phyloP scores from a whole-genome alignment of 225 moss, liverwort and hornwort species.

The Sphagnum tenellum region DNA sequence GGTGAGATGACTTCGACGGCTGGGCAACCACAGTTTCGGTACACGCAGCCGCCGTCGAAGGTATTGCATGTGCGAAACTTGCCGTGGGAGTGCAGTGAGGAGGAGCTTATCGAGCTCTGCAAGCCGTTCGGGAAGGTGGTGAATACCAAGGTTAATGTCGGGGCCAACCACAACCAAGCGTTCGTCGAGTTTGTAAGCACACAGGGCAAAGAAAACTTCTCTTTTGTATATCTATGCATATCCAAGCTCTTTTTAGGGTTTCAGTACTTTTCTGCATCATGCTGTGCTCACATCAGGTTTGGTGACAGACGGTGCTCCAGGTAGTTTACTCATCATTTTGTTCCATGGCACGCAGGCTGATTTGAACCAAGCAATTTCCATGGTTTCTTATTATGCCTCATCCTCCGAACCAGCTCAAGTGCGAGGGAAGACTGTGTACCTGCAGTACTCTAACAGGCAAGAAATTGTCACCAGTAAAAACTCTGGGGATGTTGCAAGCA shows the following conservation, averaged over 20 bases:
- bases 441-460: constrained; percentile 99
- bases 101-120: constrained; percentile 96
- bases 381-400: constrained; percentile 99
- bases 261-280: no score
- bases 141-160: constrained; percentile 99
- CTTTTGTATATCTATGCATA: not conserved
- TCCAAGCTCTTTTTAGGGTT: no score
- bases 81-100: constrained; percentile 99
- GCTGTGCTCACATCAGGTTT: no score
- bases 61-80: constrained; percentile 94
- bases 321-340: not conserved
- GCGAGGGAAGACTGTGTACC: constrained; percentile 96
- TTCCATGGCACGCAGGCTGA: constrained; percentile 44
- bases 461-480: constrained; percentile 99
- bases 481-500: constrained; percentile 99
- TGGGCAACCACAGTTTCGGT: constrained; percentile 96
- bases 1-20: constrained; percentile 49
- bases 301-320: no score
- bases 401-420: constrained; percentile 99
- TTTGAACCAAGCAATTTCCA: constrained; percentile 97
- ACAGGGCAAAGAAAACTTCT: no score
- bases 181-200: constrained; percentile 96
- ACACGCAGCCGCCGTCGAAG: constrained; percentile 98
- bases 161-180: constrained; percentile 99
- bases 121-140: constrained; percentile 99